Evolutionary conservation across 2,329 filamentous ascomycete genomes (phyloP).

Genomic region (Sporothrix brunneoviolacea): DNA sequence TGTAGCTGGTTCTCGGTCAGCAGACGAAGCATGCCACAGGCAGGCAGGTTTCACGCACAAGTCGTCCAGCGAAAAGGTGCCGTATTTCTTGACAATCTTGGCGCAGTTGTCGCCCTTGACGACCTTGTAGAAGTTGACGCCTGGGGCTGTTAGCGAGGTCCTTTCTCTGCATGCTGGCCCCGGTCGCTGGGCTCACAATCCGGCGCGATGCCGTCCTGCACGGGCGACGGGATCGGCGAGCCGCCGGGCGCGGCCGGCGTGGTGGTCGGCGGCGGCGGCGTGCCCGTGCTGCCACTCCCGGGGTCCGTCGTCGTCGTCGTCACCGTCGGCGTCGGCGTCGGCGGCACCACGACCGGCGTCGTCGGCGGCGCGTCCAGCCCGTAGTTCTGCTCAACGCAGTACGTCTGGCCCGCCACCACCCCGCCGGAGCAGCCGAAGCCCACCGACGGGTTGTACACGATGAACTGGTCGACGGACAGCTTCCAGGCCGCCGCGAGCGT

Average conservation of each 20-base stretch:
- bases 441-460: constrained; percentile 2
- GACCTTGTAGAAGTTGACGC: neutral
- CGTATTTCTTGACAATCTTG: neutral
- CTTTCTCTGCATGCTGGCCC: too few species aligned
- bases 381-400: constrained; percentile 9
- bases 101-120: constrained; percentile 6
- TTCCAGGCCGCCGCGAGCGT: neutral
- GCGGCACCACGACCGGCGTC: neutral
- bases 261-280: neutral
- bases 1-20: too few species aligned
- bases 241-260: neutral
- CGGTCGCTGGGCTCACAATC: too few species aligned
- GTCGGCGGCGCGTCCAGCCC: neutral
- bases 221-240: neutral
- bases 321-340: neutral
- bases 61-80: constrained; percentile 3
- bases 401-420: constrained; percentile 3
- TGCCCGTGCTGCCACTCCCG: neutral
- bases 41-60: too few species aligned
- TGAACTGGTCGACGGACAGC: neutral
- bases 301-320: neutral
- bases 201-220: neutral
- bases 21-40: too few species aligned
- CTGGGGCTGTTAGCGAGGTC: neutral
- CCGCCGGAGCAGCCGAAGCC: neutral